Evolutionary conservation across 768 basidiomycete genomes (phyloP).

Genomic region (Dentipellis sp.): DNA sequence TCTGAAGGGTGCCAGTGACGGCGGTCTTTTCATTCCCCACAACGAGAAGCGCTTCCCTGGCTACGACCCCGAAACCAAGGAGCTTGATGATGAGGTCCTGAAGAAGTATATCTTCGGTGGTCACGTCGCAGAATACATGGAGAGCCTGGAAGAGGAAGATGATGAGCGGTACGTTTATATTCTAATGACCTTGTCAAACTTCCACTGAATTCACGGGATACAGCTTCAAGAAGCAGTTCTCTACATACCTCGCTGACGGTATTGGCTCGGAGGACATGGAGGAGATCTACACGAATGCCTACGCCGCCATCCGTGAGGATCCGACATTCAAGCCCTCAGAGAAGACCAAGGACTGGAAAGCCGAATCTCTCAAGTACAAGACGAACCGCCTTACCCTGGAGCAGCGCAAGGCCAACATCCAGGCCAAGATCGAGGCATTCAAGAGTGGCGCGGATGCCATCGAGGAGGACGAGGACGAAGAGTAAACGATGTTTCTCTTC

Average conservation of each 20-base stretch:
- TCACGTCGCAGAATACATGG: slow-evolving; percentile 99
- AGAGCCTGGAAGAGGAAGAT: slow-evolving; percentile 98
- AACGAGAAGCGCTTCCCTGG: slow-evolving; percentile 98
- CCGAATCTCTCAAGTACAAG: slow-evolving; percentile 70
- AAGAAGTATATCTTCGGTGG: slow-evolving; percentile 98
- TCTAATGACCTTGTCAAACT: background rate
- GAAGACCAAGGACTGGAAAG: slow-evolving; percentile 87
- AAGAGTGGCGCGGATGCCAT: slow-evolving; percentile 46
- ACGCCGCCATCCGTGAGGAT: slow-evolving; percentile 93
- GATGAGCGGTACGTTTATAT: slow-evolving; percentile 71
- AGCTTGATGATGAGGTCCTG: slow-evolving; percentile 87
- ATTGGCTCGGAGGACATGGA: slow-evolving; percentile 95
- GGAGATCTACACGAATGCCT: slow-evolving; percentile 88
- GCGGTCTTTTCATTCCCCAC: slow-evolving; percentile 97
- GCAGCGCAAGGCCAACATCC: slow-evolving; percentile 73
- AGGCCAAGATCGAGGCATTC: slow-evolving; percentile 87
- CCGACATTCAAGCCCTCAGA: slow-evolving; percentile 85
- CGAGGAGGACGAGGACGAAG: slow-evolving; percentile 44
- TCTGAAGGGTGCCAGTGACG: slow-evolving; percentile 96
- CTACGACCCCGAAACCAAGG: slow-evolving; percentile 87
- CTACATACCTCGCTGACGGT: slow-evolving; percentile 91
- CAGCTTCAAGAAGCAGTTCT: slow-evolving; percentile 97
- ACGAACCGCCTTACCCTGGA: slow-evolving; percentile 59
- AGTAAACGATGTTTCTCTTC: slow-evolving; percentile 20
- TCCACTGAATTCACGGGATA: slow-evolving; percentile 6